Percentiles rank a stretch among this genome's conserved stretches.
Conservation (phyloP, 2,329 filamentous ascomycete species). For the Myriosclerotinia curreyana region DNA sequence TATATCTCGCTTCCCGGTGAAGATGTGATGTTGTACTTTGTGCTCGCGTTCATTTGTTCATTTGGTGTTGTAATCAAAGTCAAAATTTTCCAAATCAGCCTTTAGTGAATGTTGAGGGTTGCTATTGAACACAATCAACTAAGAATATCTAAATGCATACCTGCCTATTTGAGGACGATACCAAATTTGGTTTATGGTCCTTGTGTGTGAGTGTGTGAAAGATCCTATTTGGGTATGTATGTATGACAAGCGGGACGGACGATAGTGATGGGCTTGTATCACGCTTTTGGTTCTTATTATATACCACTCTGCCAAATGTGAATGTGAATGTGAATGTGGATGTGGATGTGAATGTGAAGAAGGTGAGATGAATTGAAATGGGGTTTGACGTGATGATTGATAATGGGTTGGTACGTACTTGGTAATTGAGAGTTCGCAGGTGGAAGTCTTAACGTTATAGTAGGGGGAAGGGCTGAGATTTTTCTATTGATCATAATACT, state of each 20-base stretch:
- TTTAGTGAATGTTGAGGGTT: too few species aligned
- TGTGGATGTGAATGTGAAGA: too few species aligned
- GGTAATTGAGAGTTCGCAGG: neutral
- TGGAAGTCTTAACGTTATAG: neutral
- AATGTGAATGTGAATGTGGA: too few species aligned
- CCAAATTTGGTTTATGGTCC: neutral
- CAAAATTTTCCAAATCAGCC: too few species aligned
- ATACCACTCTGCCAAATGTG: too few species aligned
- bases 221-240: neutral
- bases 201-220: neutral
- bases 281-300: neutral
- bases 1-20: neutral
- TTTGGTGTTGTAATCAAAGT: neutral
- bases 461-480: constrained; percentile 5
- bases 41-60: neutral
- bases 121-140: too few species aligned
- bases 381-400: neutral
- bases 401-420: neutral
- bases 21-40: neutral
- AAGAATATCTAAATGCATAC: too few species aligned
- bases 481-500: neutral
- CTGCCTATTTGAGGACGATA: neutral
- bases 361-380: too few species aligned
- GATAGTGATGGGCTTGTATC: neutral
- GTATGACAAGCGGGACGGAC: neutral